Percentiles rank a stretch among this genome's conserved stretches.
phyloP scores from a whole-genome alignment of 352 stramenopile genomes.

The Pythium sp. region DNA sequence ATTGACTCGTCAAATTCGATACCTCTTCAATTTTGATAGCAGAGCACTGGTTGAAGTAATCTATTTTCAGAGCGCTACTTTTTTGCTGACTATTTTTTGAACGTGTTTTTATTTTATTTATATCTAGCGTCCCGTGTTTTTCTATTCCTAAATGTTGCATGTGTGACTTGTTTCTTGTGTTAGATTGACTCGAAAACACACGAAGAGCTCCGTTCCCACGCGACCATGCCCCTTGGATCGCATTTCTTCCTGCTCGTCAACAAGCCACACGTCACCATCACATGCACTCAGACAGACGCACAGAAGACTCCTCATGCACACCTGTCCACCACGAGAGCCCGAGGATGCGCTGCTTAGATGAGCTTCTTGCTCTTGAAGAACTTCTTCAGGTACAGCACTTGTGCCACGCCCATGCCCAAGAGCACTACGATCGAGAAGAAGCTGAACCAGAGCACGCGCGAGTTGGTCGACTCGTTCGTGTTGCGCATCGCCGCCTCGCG shows the following conservation, averaged over 20 bases:
- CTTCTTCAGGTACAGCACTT: slow-evolving; percentile 89
- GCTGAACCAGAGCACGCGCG: slow-evolving; percentile 88
- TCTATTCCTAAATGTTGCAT: slow-evolving; percentile 7
- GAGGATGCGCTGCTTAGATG: slow-evolving; percentile 45
- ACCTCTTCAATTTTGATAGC: neutral
- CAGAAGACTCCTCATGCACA: neutral
- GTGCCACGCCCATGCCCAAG: slow-evolving; percentile 82
- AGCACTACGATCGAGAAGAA: slow-evolving; percentile 88
- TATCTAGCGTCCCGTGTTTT: neutral
- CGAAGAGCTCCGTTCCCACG: neutral
- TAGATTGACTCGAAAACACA: neutral
- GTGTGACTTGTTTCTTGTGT: neutral
- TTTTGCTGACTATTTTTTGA: slow-evolving; percentile 8
- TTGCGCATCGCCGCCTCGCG: slow-evolving; percentile 83
- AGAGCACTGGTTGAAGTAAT: neutral
- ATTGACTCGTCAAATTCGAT: neutral
- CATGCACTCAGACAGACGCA: neutral
- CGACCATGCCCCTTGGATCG: slow-evolving; percentile 1
- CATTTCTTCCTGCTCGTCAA: neutral
- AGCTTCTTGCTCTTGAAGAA: slow-evolving; percentile 94
- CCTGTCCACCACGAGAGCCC: neutral
- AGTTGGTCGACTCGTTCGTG: slow-evolving; percentile 90
- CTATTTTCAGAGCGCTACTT: neutral
- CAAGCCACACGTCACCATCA: neutral
- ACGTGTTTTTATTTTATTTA: slow-evolving; percentile 4